phyloP scores from a whole-genome alignment of 768 basidiomycete genomes.

The Daedaleopsis sinensis region DNA sequence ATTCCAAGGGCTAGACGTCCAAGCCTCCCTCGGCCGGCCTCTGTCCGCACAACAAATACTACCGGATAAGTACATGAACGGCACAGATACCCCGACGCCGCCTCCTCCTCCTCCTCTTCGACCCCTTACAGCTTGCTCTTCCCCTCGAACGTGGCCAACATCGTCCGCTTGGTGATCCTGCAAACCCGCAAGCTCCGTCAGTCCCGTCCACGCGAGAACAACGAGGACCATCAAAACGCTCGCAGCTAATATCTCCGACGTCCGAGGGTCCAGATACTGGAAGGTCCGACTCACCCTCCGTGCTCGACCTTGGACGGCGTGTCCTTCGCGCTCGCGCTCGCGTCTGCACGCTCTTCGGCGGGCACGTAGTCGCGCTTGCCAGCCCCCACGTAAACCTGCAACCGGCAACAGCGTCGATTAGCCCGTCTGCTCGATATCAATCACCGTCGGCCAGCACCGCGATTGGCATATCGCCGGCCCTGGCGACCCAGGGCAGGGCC shows the following conservation, averaged over 20 bases:
- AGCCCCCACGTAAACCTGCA: slow-evolving; percentile 78
- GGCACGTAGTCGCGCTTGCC: slow-evolving; percentile 75
- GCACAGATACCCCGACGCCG: background rate
- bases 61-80: background rate
- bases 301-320: slow-evolving; percentile 68
- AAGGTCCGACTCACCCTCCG: slow-evolving; percentile 63
- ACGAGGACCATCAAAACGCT: slow-evolving; percentile 5
- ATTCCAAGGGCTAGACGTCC: background rate
- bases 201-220: slow-evolving; percentile 24
- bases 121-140: slow-evolving; percentile 47
- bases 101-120: background rate
- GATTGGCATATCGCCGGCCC: too few relatives aligned
- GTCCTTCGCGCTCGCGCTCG: slow-evolving; percentile 52
- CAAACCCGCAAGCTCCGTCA: background rate
- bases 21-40: background rate
- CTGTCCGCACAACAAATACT: too few relatives aligned
- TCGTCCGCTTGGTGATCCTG: slow-evolving; percentile 71
- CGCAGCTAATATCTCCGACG: background rate
- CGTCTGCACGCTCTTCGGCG: slow-evolving; percentile 57
- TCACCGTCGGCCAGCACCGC: background rate
- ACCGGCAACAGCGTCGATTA: background rate
- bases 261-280: too few relatives aligned
- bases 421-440: background rate
- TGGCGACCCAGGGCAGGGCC: too few relatives aligned
- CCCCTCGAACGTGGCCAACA: slow-evolving; percentile 62